Base-by-base conservation (phyloP, 306 rosid species). In the Cyclanthera cordifolia region DNA sequence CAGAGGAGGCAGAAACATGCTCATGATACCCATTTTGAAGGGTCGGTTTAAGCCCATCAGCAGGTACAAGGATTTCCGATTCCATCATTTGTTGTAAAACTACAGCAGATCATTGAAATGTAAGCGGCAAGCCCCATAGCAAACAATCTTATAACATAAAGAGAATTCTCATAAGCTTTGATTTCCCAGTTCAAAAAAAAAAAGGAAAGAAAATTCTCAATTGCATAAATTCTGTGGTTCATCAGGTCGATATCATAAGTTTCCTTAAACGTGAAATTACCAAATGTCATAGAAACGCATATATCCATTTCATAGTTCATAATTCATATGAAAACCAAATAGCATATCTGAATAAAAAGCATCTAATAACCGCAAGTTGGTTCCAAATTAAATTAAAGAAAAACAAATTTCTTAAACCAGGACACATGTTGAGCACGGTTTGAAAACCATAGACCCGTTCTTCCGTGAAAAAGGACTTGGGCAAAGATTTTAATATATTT, bases 11-110 rank as follows among this genome's bases (percentile, higher is more conserved):
- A 45, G 75, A 70, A 28, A 49, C 72, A 65, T 80, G 77, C 48
- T 59, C 85, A 13, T 61, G 78, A 66, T 60, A 81, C 74, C 87
- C 95, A 80, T 90, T 94, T 73, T 80, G 91, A 72, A 78, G 78
- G 55, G 77, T 79, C 61, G 49, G 76, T 78, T 78, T 79, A 47
- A 83, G 80, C 78, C 82, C 84, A 73, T 83, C 82, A 41, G 51
- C 76, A 52, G 77, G 73, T 19, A 78, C 79, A 67, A 70, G 74
- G 72, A 70, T 74, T 69, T 53, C 82, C 1, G 82, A 77, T 84
- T 88, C 97, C 97, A 94, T 90, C 76, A 66, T 75, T 69, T 82
- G 73, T 56, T 64, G 58, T 67, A 72, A 74, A 74, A 77, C 95
- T 85, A 72, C 78, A 83, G 77, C 23, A 73, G 67, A 39, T 49